These are phyloP conservation scores for Shiraia bambusicola DNA, from an alignment of 2,329 filamentous ascomycete genomes.

Conservation along the genomic window DNA sequence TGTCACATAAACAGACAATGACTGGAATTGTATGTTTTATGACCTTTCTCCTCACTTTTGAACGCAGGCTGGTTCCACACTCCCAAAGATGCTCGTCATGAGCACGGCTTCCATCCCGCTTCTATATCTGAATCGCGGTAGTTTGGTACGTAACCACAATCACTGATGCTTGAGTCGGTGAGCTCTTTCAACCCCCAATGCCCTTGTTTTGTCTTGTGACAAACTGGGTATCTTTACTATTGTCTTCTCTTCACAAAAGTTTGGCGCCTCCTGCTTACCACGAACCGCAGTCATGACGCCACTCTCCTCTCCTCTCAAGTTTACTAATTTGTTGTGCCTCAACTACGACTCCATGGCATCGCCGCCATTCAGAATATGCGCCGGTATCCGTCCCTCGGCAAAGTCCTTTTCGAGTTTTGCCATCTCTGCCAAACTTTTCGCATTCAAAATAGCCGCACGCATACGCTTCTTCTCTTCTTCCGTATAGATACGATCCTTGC, in stretches of 20 bases:
- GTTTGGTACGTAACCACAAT: too few species aligned
- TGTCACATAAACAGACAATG: slow-evolving; percentile 4
- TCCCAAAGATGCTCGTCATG: too few species aligned
- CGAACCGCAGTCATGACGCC: too few species aligned
- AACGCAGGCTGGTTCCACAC: not conserved
- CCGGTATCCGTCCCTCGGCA: slow-evolving; percentile 81
- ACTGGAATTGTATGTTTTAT: slow-evolving; percentile 2
- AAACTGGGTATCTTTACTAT: not conserved
- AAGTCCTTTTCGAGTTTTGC: slow-evolving; percentile 86
- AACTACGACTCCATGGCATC: slow-evolving; percentile 35
- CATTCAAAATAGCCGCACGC: slow-evolving; percentile 83
- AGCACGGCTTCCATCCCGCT: not conserved
- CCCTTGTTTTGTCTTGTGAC: not conserved
- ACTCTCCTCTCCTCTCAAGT: too few species aligned
- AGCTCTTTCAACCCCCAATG: too few species aligned
- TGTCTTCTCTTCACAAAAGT: too few species aligned
- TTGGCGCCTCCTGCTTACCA: too few species aligned
- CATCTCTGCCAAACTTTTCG: slow-evolving; percentile 88
- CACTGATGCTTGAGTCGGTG: too few species aligned
- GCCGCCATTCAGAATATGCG: slow-evolving; percentile 29
- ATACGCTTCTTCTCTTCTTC: slow-evolving; percentile 84
- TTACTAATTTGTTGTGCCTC: too few species aligned
- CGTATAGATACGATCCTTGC: slow-evolving; percentile 70
- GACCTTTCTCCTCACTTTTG: slow-evolving; percentile 2
- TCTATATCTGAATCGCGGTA: too few species aligned